phyloP scores from a whole-genome alignment of 176 grass and related monocot genomes.

The Lolium rigidum region DNA sequence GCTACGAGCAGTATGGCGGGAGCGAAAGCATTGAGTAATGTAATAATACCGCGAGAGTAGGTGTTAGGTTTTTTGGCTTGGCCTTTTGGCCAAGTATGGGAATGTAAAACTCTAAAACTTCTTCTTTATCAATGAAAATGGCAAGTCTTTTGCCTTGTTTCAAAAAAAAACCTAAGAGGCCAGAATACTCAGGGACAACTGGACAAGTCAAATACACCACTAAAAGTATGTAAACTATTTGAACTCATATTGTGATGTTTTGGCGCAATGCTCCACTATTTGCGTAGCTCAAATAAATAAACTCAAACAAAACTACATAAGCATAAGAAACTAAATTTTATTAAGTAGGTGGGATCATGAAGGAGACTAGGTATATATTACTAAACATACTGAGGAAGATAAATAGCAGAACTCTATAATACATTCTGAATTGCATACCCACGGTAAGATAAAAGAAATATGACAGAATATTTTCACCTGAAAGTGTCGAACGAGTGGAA shows the following conservation, averaged over 20 bases:
- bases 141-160: too few species aligned
- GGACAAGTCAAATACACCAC: neutral
- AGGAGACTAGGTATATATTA: slow-evolving; percentile 9
- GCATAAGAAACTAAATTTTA: slow-evolving; percentile 29
- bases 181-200: slow-evolving; percentile 4
- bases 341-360: neutral
- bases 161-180: too few species aligned
- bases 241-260: neutral
- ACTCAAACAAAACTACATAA: neutral
- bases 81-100: too few species aligned
- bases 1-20: too few species aligned
- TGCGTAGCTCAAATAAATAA: slow-evolving; percentile 26
- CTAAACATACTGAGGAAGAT: slow-evolving; percentile 32
- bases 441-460: slow-evolving; percentile 25
- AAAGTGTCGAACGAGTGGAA: slow-evolving; percentile 92
- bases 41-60: too few species aligned
- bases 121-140: too few species aligned
- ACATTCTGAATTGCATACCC: neutral
- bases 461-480: slow-evolving; percentile 58
- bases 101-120: too few species aligned
- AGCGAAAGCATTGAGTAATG: too few species aligned
- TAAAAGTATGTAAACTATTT: slow-evolving; percentile 8
- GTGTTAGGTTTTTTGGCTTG: too few species aligned
- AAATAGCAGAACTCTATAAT: slow-evolving; percentile 3
- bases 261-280: slow-evolving; percentile 16